Percentiles rank a stretch among this genome's conserved stretches.
phyloP scores from a whole-genome alignment of 2,329 filamentous ascomycete species.

The Neonectria magnoliae region DNA sequence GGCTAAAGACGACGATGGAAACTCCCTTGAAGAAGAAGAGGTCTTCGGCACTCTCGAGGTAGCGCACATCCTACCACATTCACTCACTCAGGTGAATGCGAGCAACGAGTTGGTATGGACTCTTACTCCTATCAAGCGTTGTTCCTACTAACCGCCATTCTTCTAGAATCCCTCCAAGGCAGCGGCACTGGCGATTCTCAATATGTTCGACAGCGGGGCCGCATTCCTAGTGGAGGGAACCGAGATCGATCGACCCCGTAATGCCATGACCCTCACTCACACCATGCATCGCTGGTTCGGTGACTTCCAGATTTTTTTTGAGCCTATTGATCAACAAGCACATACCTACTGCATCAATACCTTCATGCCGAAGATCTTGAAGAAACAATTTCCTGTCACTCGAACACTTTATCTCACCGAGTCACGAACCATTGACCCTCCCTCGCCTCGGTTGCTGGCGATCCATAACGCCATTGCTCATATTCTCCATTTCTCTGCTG shows the following conservation, averaged over 20 bases:
- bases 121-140: not conserved
- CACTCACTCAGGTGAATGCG: constrained; percentile 2
- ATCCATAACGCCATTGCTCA: constrained; percentile 6
- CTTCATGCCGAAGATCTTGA: constrained; percentile 17
- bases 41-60: constrained; percentile 15
- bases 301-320: constrained; percentile 36
- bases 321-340: constrained; percentile 39
- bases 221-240: constrained; percentile 50
- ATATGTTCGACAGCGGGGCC: constrained; percentile 53
- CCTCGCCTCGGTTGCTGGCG: not conserved
- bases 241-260: constrained; percentile 52
- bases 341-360: constrained; percentile 37
- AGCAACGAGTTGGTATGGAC: not conserved
- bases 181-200: constrained; percentile 50
- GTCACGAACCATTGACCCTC: not conserved
- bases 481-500: constrained; percentile 5
- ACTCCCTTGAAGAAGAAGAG: not conserved
- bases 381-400: constrained; percentile 11
- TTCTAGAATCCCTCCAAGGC: constrained; percentile 40
- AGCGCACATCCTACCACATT: constrained; percentile 21
- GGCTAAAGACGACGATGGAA: constrained; percentile 10
- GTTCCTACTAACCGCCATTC: not conserved
- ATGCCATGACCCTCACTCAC: constrained; percentile 45
- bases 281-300: constrained; percentile 30
- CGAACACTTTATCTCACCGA: not conserved